A percentile compares a stretch with the other conserved stretches of the same genome.
Evolutionary conservation across 768 basidiomycete genomes (phyloP).

Genomic region (Cytidiella melzeri): DNA sequence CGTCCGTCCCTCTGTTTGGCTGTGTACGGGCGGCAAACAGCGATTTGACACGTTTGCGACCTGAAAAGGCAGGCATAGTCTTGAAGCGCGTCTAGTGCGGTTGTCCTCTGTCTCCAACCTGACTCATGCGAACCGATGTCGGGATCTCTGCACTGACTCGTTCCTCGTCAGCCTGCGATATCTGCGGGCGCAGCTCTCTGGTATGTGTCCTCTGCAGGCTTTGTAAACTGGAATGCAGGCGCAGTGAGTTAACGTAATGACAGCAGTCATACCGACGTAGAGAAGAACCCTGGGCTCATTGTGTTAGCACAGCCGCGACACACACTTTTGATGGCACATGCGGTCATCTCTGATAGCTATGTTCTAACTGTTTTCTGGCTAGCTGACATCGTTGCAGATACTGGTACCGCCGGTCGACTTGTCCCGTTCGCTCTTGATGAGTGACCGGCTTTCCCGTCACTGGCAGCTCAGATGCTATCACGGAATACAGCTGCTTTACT

Average conservation of each 20-base stretch:
- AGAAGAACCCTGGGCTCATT: background rate
- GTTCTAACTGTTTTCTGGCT: background rate
- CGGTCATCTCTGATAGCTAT: background rate
- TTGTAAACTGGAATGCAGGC: conserved; percentile 2
- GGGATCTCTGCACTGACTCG: background rate
- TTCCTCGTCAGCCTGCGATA: background rate
- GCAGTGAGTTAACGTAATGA: conserved; percentile 1
- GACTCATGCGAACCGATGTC: background rate
- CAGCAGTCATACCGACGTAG: background rate
- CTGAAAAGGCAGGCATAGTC: conserved; percentile 6
- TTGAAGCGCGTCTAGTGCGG: conserved; percentile 1
- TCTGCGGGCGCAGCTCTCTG: conserved; percentile 4
- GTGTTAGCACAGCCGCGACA: background rate
- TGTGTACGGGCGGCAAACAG: background rate
- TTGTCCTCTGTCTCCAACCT: background rate
- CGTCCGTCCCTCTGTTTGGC: conserved; percentile 6
- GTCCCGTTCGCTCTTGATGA: background rate
- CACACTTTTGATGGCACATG: background rate
- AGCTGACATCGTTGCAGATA: background rate
- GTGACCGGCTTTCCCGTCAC: background rate
- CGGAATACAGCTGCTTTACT: background rate
- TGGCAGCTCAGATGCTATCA: background rate
- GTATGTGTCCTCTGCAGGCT: background rate
- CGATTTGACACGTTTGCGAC: background rate
- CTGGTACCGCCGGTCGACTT: background rate